Base-by-base conservation (phyloP, 129 eudicot genomes). In the Centrapalus pauciflorus region DNA sequence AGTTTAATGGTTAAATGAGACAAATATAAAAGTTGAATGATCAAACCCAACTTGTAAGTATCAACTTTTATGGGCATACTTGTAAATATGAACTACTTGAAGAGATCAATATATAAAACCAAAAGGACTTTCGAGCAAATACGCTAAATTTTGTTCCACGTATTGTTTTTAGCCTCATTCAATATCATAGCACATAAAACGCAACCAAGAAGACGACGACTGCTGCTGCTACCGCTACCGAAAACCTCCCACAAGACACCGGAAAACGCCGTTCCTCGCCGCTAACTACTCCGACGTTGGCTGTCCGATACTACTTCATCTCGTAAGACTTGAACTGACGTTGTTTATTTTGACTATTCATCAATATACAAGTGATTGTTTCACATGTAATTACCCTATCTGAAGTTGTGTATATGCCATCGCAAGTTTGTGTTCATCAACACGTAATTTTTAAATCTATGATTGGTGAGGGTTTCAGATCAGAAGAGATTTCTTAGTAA, bases 191-290 rank as follows among this genome's bases (percentile, higher is more conserved):
- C 63, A 64, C 35, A 71, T 16, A 61, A 33, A 59, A 67, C 66
- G 64, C 65, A 46, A 57, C 54, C 20, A 64, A 46, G 38, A 58
- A 51, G 38, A 10, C 56, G 66, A 71, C 75, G 71, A 60, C 83
- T 25, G 64, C 25, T 27, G 49, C 70, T 33, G 52, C 52, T 45
- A 45, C 52, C 7, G 54, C 76, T 23, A 61, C 56, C 73, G 37
- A 40, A 52, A 55, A 68, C 76, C 70, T 61, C 61, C 67, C 52
- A 28, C 72, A 46, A 35, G 28, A 12, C 65, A 67, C 66, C 72
- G 27, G 37, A 33, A 40, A 70, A 46, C 69, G 45, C 69, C 67
- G 71, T 7, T 55, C 13, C 27, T 71, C 59, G 14, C 70, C 64
- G 58, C 9, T 25, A 23, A 24, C 66, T 45, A 5, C 71, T 32